phyloP scores from a whole-genome alignment of 1,284 basidiomycete species.

The Ustilago trichophora region DNA sequence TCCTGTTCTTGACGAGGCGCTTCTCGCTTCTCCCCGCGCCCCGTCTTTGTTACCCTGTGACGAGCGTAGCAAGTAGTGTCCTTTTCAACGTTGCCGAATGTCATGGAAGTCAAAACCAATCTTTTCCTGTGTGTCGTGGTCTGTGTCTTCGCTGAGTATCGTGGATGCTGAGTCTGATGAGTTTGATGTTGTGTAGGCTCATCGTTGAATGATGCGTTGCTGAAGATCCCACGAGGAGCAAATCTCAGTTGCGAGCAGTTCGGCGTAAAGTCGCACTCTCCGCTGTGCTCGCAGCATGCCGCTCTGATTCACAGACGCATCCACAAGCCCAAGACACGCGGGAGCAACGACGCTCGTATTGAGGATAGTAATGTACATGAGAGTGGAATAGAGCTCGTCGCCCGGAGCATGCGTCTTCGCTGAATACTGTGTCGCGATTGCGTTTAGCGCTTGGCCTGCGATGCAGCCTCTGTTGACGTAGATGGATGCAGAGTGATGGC shows the following conservation, averaged over 20 bases:
- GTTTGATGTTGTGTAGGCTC: too few relatives aligned
- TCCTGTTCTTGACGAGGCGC: conserved; percentile 30
- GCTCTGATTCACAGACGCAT: too few relatives aligned
- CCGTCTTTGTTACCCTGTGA: background rate
- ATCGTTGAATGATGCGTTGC: too few relatives aligned
- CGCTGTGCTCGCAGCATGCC: too few relatives aligned
- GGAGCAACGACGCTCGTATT: too few relatives aligned
- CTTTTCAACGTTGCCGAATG: conserved; percentile 41
- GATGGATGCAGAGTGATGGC: background rate
- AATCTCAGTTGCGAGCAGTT: too few relatives aligned
- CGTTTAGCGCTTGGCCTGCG: conserved; percentile 37
- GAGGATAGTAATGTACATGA: conserved; percentile 30
- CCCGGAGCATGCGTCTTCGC: too few relatives aligned
- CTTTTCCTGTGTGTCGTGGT: background rate
- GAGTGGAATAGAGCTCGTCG: background rate
- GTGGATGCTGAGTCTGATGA: background rate
- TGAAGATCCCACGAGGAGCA: too few relatives aligned
- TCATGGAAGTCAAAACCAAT: conserved; percentile 39
- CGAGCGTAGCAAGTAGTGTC: background rate
- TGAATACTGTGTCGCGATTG: too few relatives aligned
- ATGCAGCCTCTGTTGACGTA: conserved; percentile 34
- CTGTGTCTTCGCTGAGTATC: background rate
- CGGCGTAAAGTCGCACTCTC: too few relatives aligned
- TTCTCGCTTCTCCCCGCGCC: conserved; percentile 17
- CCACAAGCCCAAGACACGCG: background rate